Conservation (phyloP, 192 early-diverging fungal genomes). For the Haplosporangium gracile region DNA sequence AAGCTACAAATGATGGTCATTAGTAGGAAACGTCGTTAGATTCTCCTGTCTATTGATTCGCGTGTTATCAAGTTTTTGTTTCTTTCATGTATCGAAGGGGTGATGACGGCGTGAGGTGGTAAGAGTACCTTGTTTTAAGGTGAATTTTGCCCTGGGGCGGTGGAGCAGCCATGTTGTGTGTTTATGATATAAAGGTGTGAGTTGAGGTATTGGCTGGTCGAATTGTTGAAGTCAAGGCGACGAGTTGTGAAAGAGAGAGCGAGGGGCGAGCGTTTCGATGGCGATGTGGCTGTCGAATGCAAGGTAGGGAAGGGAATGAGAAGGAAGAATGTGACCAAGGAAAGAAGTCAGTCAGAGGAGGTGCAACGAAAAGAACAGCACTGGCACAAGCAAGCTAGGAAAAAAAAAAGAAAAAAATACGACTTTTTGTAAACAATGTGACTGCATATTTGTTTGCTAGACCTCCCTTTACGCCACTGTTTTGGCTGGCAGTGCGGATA, state of each 20-base stretch:
- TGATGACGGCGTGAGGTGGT: neutral
- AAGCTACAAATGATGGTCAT: constrained; percentile 64
- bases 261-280: neutral
- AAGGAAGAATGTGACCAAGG: neutral
- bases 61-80: neutral
- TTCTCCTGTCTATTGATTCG: neutral
- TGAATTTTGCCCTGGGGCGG: constrained; percentile 58
- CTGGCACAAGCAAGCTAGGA: neutral
- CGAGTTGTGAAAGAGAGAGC: neutral
- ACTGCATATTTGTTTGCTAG: constrained; percentile 3
- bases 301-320: neutral
- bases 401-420: constrained; percentile 8
- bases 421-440: neutral
- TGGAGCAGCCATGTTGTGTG: constrained; percentile 50
- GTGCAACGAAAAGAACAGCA: neutral
- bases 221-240: neutral
- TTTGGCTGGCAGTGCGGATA: constrained; percentile 2
- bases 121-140: constrained; percentile 49
- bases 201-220: neutral
- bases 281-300: neutral
- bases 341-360: neutral
- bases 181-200: neutral
- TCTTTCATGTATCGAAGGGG: neutral
- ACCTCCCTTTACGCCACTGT: neutral
- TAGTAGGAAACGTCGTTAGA: neutral